Evolutionary conservation across 1,284 basidiomycete species (phyloP), one percentile per base, ranked within the genome.

Genomic region (Amylostereum areolatum): DNA sequence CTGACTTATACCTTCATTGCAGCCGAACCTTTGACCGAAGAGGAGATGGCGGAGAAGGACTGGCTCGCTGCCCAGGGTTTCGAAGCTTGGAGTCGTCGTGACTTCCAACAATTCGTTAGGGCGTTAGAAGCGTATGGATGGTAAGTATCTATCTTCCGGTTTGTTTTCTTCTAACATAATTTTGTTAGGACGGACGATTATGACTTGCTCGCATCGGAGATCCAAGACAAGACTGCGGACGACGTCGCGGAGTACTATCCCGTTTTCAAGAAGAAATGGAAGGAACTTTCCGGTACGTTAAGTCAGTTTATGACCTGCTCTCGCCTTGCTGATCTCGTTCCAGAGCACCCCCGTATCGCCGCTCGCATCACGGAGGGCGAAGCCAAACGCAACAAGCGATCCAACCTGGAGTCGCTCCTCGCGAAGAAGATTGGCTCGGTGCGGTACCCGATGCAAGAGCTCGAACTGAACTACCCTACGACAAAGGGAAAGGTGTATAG

Each of bases 401-500:
- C 88, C 50, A 89, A 90, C 53, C 80, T 94, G 28, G 90, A 93
- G 62, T 73, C 76, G 28, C 77, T 92, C 7, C 77, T 94, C 36
- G 66, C 78, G 42, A 81, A 83, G 61, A 97, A 97, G 67, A 89
- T 97, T 60, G 73, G 74, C 31, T 85, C 85, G 3, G 87, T 92
- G 55, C 75, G 77, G 34, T 90, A 88, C 66, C 94, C 95, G 0
- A 91, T 97, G 85, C 94, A 97, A 66, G 92, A 96, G 65, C 83
- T 97, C 47, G 90, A 95, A 67, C 81, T 97, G 48, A 88, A 89
- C 64, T 97, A 97, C 61, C 92, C 91, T 1, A 92, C 92, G 51
- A 94, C 96, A 55, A 94, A 97, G 67, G 92, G 93, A 50, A 98
- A 97, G 63, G 86, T 92, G 3, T 99, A 97, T 67, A 89, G 81